Conservation (phyloP, 805 yeast species). For the Metschnikowia cerradonensis region DNA sequence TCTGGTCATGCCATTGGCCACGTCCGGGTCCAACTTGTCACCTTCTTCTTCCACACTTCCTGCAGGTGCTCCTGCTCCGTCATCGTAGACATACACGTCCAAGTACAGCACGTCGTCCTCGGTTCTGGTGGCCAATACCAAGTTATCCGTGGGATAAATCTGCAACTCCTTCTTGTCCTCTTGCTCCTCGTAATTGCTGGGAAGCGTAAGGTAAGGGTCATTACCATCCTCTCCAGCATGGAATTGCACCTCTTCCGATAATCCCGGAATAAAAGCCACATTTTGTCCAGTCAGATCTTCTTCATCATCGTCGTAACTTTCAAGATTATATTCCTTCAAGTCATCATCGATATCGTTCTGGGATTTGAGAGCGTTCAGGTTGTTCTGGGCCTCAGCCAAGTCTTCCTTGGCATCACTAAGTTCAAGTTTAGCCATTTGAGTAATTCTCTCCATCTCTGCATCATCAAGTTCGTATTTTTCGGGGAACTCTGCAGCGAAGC, state of each 20-base stretch:
- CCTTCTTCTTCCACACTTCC: conserved; percentile 64
- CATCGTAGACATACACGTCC: conserved; percentile 93
- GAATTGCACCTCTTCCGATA: conserved; percentile 55
- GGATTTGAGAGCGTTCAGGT: conserved; percentile 33
- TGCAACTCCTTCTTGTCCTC: conserved; percentile 85
- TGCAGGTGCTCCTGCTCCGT: conserved; percentile 80
- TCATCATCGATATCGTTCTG: conserved; percentile 75
- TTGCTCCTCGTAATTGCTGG: conserved; percentile 56
- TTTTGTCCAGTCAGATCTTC: conserved; percentile 52
- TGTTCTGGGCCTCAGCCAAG: conserved; percentile 42
- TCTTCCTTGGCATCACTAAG: conserved; percentile 71
- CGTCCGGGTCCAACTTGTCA: conserved; percentile 67
- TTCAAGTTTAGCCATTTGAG: conserved; percentile 78
- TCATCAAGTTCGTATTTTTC: conserved; percentile 84
- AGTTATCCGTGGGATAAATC: conserved; percentile 83
- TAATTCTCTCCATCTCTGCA: conserved; percentile 87
- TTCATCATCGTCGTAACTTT: conserved; percentile 74
- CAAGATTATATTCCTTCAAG: conserved; percentile 81
- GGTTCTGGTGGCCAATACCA: conserved; percentile 87
- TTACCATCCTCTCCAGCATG: conserved; percentile 39
- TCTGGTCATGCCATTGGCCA: conserved; percentile 66
- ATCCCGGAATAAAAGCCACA: conserved; percentile 68
- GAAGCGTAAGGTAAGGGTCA: conserved; percentile 57
- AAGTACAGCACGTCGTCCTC: conserved; percentile 91
- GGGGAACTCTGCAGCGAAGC: conserved; percentile 90